Percentiles rank a stretch among this genome's conserved stretches.
Evolutionary conservation across 2,329 filamentous ascomycete genomes (phyloP).

Genomic region (Didymella glomerata): DNA sequence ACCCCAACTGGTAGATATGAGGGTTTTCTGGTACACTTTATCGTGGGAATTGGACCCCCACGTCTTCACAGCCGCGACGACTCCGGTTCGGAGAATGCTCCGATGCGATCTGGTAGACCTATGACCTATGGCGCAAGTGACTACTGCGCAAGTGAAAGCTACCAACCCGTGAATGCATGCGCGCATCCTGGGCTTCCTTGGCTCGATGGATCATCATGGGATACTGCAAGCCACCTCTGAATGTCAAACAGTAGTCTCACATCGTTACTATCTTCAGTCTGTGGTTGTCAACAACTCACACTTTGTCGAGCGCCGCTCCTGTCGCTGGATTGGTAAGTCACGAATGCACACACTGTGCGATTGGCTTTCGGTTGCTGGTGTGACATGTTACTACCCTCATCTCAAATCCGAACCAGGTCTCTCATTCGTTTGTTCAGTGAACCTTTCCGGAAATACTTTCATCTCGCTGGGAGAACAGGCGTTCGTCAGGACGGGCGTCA

Average conservation of each 20-base stretch:
- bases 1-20: background rate
- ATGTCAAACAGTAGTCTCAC: constrained; percentile 10
- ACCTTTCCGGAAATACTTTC: background rate
- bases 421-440: background rate
- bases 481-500: background rate
- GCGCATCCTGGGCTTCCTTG: background rate
- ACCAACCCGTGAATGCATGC: background rate
- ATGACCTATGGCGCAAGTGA: background rate
- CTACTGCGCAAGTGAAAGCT: background rate
- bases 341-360: background rate
- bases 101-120: background rate
- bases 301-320: background rate
- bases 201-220: background rate
- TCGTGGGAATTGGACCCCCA: background rate
- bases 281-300: background rate
- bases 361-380: constrained; percentile 3
- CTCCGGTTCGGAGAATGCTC: background rate
- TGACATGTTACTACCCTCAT: background rate
- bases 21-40: background rate
- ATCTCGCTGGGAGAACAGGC: background rate
- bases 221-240: constrained; percentile 9
- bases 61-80: background rate
- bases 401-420: background rate
- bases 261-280: background rate
- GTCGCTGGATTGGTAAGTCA: background rate